Evolutionary conservation across 2,329 filamentous ascomycete genomes (phyloP).

Genomic region (Trichoderma guizhouense): DNA sequence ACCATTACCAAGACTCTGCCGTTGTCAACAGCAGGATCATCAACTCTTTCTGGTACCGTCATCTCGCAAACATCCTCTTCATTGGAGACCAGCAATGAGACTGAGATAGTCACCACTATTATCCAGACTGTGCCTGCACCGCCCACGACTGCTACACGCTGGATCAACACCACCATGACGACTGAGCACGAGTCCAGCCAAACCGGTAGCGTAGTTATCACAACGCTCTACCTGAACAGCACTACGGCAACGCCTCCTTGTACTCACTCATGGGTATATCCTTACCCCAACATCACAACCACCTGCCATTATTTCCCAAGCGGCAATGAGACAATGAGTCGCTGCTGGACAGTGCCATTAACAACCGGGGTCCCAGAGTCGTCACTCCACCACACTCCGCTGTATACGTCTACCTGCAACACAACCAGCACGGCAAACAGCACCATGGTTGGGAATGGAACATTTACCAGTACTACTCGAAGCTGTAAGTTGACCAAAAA

Average conservation of each 20-base stretch:
- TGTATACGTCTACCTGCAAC: constrained; percentile 23
- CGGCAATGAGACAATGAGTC: constrained; percentile 5
- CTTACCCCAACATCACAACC: constrained; percentile 13
- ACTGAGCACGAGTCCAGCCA: background rate
- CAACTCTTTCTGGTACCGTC: background rate
- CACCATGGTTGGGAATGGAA: background rate
- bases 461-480: background rate
- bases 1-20: background rate
- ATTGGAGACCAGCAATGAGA: background rate
- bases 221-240: constrained; percentile 14
- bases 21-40: constrained; percentile 1
- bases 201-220: background rate
- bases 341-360: constrained; percentile 9
- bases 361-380: constrained; percentile 8
- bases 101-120: background rate
- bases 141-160: background rate
- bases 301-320: constrained; percentile 2
- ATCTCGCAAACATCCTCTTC: background rate
- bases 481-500: constrained; percentile 10
- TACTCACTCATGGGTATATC: constrained; percentile 17
- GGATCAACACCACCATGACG: background rate
- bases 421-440: constrained; percentile 23
- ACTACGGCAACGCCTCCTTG: constrained; percentile 15
- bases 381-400: background rate
- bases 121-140: background rate